Percentiles rank a stretch among this genome's conserved stretches.
phyloP scores from a whole-genome alignment of 1,139 yeast genomes.

The Spathaspora sp. region DNA sequence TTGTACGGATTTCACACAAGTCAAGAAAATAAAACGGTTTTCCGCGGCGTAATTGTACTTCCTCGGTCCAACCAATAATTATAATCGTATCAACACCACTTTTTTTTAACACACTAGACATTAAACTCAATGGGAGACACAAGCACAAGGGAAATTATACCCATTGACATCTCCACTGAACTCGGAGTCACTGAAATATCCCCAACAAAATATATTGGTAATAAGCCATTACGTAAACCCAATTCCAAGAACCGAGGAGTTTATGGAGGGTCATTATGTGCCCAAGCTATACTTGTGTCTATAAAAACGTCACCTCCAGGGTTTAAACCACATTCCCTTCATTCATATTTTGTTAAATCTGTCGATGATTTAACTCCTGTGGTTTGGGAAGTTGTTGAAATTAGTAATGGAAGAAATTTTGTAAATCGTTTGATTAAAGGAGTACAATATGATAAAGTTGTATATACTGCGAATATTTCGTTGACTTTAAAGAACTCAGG shows the following conservation, averaged over 20 bases:
- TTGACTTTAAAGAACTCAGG: slow-evolving; percentile 38
- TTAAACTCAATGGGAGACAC: slow-evolving; percentile 20
- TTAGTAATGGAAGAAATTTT: slow-evolving; percentile 58
- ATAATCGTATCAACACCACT: not conserved
- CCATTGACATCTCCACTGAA: slow-evolving; percentile 12
- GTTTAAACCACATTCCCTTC: slow-evolving; percentile 36
- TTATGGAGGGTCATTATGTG: slow-evolving; percentile 35
- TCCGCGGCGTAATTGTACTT: not conserved
- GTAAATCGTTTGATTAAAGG: slow-evolving; percentile 59
- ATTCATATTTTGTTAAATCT: slow-evolving; percentile 31
- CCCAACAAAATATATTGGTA: slow-evolving; percentile 19
- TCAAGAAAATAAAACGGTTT: no score
- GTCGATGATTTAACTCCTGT: slow-evolving; percentile 22
- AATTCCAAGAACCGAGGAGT: slow-evolving; percentile 25
- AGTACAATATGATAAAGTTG: slow-evolving; percentile 50
- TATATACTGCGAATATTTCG: slow-evolving; percentile 54
- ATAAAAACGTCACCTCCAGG: slow-evolving; percentile 25
- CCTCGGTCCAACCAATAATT: no score
- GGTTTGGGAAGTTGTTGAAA: slow-evolving; percentile 33
- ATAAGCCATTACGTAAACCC: slow-evolving; percentile 26
- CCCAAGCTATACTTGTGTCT: slow-evolving; percentile 36
- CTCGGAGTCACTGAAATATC: slow-evolving; percentile 24
- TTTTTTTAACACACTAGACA: slow-evolving; percentile 21
- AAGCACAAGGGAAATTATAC: not conserved
- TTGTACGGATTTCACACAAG: no score